Evolutionary conservation across 371 early-diverging fungal species (phyloP), one percentile per base, ranked within the genome.

Genomic region (Mortierella sp.): DNA sequence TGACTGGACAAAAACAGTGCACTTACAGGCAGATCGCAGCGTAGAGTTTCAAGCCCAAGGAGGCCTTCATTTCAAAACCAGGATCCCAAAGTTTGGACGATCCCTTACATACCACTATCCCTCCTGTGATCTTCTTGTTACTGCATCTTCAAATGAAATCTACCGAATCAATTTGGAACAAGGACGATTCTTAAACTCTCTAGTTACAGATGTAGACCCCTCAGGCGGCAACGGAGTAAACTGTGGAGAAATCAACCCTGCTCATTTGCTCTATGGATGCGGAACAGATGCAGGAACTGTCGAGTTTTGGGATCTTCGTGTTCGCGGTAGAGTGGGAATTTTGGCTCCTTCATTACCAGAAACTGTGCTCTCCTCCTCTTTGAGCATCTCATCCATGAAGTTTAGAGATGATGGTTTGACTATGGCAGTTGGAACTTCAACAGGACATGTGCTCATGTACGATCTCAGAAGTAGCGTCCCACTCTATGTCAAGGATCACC

Each of bases 41-140:
- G 81, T 99, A 10, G 99, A 99, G 86, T 95, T 99, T 72, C 99
- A 99, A 82, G 87, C 96, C 8, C 98, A 97, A 76, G 96, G 94
- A 26, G 99, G 98, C 60, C 85, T 97, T 83, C 98, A 98, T 78
- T 98, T 97, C 76, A 89, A 92, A 64, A 96, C 98, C n/a, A 90
- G 98, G 78, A 93, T 99, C 31, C 99, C 99, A 51, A 93, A 95
- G 85, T 97, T 97, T 77, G 98, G 98, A 12, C 92, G 99, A 29
- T 97, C 94, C 72, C 78, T 99, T 40, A 91, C 91, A 6, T 98
- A 98, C 77, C 97, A 99, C 77, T 94, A 86, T 64, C 94, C 96
- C 42, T 92, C 93, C 15, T 96, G 97, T 77, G 98, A 99, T 74
- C 83, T 98, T 59, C 83, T 97, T 59, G 85, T 97, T n/a, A 91